These are phyloP conservation scores for Basidioascus undulatus DNA, from an alignment of 768 basidiomycete genomes.

Conservation along the genomic window DNA sequence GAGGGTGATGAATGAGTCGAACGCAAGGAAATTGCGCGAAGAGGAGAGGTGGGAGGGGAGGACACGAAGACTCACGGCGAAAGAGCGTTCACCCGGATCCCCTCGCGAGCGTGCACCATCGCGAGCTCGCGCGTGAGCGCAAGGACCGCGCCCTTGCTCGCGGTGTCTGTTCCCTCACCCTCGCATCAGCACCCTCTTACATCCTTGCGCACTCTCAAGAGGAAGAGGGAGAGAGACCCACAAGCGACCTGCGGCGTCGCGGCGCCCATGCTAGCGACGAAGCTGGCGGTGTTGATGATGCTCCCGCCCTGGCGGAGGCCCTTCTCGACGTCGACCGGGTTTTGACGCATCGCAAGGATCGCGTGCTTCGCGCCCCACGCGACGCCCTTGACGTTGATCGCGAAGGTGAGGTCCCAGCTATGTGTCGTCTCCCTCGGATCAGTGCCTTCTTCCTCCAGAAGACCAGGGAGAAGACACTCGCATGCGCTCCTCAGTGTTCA, in stretches of 20 bases:
- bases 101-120: slow-evolving; percentile 92
- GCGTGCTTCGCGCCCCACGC: slow-evolving; percentile 97
- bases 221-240: too few relatives aligned
- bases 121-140: slow-evolving; percentile 96
- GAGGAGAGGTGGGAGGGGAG: background rate
- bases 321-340: slow-evolving; percentile 55
- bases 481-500: slow-evolving; percentile 2
- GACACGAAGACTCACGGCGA: slow-evolving; percentile 47
- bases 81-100: slow-evolving; percentile 82
- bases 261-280: slow-evolving; percentile 84
- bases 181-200: too few relatives aligned
- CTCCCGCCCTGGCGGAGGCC: slow-evolving; percentile 46
- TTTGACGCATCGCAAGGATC: slow-evolving; percentile 84
- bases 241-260: slow-evolving; percentile 97
- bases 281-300: slow-evolving; percentile 95
- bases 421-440: background rate
- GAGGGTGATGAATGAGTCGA: background rate
- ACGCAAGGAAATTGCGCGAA: background rate
- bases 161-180: too few relatives aligned
- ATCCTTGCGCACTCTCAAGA: too few relatives aligned
- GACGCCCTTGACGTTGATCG: slow-evolving; percentile 91
- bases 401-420: slow-evolving; percentile 47
- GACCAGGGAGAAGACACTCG: background rate
- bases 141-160: slow-evolving; percentile 55
- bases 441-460: background rate